These are phyloP conservation scores for Novymonas esmeraldas DNA, from an alignment of 208 protist genomes.

Conservation along the genomic window DNA sequence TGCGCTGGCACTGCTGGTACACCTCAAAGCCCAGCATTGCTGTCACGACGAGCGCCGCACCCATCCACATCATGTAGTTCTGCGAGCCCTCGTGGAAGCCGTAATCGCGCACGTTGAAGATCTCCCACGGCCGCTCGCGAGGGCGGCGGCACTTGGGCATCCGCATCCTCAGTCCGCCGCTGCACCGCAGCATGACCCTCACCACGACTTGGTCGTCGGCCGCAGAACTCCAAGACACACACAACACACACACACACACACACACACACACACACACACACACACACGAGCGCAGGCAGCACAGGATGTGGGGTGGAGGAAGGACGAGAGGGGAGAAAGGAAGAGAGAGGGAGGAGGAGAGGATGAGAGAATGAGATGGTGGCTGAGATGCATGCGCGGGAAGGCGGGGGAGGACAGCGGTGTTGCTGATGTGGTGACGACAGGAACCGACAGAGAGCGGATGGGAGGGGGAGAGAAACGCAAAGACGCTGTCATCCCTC, in stretches of 20 bases:
- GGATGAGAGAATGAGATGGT: background rate
- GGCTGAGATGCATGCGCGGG: too few relatives aligned
- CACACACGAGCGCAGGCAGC: background rate
- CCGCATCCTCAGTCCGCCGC: slow-evolving; percentile 41
- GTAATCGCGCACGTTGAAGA: slow-evolving; percentile 90
- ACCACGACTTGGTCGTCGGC: too few relatives aligned
- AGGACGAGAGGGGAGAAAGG: slow-evolving; percentile 6
- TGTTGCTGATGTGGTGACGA: too few relatives aligned
- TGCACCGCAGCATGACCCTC: slow-evolving; percentile 50
- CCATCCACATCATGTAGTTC: slow-evolving; percentile 89
- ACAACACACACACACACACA: background rate
- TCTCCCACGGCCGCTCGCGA: slow-evolving; percentile 86
- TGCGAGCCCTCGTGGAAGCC: slow-evolving; percentile 85
- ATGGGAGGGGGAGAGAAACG: too few relatives aligned
- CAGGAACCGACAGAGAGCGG: too few relatives aligned
- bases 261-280: background rate
- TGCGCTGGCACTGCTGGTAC: slow-evolving; percentile 65
- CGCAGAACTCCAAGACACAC: too few relatives aligned
- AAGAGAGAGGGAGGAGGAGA: slow-evolving; percentile 2
- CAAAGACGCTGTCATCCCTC: too few relatives aligned
- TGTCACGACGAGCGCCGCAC: slow-evolving; percentile 31
- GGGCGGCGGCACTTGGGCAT: slow-evolving; percentile 82
- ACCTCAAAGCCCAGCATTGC: slow-evolving; percentile 69
- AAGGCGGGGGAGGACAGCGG: too few relatives aligned
- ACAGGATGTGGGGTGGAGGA: background rate